Conservation (phyloP, 2,329 filamentous ascomycete genomes). For the Cadophora malorum region DNA sequence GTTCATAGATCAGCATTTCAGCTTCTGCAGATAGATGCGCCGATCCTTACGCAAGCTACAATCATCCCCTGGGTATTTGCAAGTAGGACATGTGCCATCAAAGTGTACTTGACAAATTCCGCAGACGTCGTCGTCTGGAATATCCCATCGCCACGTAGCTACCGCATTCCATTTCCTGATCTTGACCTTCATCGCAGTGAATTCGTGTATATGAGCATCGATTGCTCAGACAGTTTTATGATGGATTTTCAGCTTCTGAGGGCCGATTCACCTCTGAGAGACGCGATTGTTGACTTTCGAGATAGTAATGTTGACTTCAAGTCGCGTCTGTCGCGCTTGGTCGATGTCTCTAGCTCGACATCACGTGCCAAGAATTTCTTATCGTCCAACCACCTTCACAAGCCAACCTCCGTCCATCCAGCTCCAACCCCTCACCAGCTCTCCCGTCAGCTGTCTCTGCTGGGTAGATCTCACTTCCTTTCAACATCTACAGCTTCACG, state of each 20-base stretch:
- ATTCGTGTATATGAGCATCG: neutral
- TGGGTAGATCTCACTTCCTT: neutral
- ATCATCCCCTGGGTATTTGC: constrained; percentile 97
- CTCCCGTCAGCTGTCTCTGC: constrained; percentile 14
- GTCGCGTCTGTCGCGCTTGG: constrained; percentile 12
- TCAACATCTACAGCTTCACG: constrained; percentile 25
- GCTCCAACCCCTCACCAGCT: constrained; percentile 27
- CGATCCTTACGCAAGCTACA: constrained; percentile 81
- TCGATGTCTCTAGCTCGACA: constrained; percentile 10
- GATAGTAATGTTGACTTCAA: constrained; percentile 16
- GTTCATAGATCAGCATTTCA: constrained; percentile 16
- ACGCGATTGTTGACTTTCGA: neutral
- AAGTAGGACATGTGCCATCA: constrained; percentile 95
- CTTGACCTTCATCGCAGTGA: constrained; percentile 81
- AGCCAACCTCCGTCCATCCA: constrained; percentile 21
- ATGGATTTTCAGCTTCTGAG: neutral
- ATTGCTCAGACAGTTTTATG: neutral
- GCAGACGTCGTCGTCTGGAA: constrained; percentile 96
- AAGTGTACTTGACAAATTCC: constrained; percentile 98
- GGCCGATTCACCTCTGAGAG: neutral
- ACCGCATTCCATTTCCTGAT: constrained; percentile 94
- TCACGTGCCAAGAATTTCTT: constrained; percentile 31
- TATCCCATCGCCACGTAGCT: constrained; percentile 97
- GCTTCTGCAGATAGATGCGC: neutral
- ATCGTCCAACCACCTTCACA: constrained; percentile 26